Percentiles rank a stretch among this genome's conserved stretches.
phyloP scores from a whole-genome alignment of 257 asterid species.

The Ehretia macrophylla region DNA sequence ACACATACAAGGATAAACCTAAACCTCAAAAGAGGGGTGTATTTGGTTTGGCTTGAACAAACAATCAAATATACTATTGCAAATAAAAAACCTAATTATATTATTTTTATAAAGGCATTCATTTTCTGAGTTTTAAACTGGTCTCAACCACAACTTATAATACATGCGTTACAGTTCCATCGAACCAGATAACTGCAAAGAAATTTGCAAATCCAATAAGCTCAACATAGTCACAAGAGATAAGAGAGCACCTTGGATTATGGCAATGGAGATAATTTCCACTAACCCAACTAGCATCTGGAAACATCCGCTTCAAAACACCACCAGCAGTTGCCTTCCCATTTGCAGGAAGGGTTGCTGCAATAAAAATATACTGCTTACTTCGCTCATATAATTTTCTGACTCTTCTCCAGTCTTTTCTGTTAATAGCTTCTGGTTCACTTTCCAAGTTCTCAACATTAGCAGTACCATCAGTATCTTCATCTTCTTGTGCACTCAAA shows the following conservation, averaged over 20 bases:
- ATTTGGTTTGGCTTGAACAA: no score
- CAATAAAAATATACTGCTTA: constrained; percentile 93
- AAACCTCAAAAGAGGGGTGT: no score
- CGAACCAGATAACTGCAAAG: background rate
- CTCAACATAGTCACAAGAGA: constrained; percentile 5
- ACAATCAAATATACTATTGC: background rate
- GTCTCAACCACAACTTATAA: background rate
- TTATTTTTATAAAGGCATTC: no score
- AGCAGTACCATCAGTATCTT: constrained; percentile 32
- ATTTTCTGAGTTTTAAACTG: no score
- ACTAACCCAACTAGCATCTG: constrained; percentile 81
- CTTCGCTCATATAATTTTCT: constrained; percentile 74
- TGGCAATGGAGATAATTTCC: constrained; percentile 92
- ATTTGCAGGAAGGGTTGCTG: constrained; percentile 94
- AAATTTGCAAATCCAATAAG: constrained; percentile 6
- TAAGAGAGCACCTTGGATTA: constrained; percentile 67
- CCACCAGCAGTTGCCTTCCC: constrained; percentile 97
- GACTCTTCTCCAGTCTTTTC: constrained; percentile 82
- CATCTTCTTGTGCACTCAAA: constrained; percentile 31
- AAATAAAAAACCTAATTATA: background rate
- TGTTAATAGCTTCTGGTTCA: constrained; percentile 33
- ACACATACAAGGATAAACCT: no score
- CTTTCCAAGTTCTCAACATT: constrained; percentile 27
- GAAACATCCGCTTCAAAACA: constrained; percentile 74
- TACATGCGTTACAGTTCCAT: background rate